phyloP scores from a whole-genome alignment of 2,329 filamentous ascomycete species.

The Ceratocystis diversiconidia region DNA sequence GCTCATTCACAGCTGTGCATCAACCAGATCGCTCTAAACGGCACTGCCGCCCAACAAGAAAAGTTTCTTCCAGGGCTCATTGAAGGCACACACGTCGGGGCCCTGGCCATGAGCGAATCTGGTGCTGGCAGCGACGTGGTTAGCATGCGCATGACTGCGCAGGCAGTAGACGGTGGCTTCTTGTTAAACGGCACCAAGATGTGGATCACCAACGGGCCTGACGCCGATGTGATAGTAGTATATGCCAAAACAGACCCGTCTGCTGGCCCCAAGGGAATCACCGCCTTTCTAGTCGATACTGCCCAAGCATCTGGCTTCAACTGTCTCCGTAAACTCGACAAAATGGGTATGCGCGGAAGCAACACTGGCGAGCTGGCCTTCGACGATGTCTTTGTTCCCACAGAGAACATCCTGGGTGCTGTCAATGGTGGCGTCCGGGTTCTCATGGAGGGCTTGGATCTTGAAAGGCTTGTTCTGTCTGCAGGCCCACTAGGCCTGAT shows the following conservation, averaged over 20 bases:
- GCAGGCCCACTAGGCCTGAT: conserved; percentile 87
- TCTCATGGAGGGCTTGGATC: conserved; percentile 88
- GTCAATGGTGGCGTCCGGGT: conserved; percentile 76
- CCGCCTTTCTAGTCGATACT: conserved; percentile 77
- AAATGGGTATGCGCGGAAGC: conserved; percentile 93
- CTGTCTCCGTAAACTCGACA: conserved; percentile 83
- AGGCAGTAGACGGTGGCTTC: conserved; percentile 70
- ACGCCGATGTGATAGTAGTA: conserved; percentile 86
- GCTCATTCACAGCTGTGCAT: conserved; percentile 94
- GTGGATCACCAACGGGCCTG: conserved; percentile 98
- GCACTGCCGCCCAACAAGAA: conserved; percentile 60
- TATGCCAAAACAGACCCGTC: conserved; percentile 87
- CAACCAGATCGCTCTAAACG: conserved; percentile 90
- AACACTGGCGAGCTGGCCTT: conserved; percentile 93
- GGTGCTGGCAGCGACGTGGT: conserved; percentile 87
- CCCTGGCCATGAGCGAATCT: conserved; percentile 88
- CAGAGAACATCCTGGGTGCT: conserved; percentile 63
- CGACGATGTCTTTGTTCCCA: conserved; percentile 77
- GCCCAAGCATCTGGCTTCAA: conserved; percentile 58
- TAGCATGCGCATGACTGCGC: conserved; percentile 80
- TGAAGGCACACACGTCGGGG: conserved; percentile 67
- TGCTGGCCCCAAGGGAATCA: conserved; percentile 76
- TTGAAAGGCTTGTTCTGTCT: conserved; percentile 82
- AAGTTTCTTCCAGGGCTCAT: conserved; percentile 70
- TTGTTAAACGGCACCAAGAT: conserved; percentile 84